Conservation (phyloP, 1,284 basidiomycete species). For the Trichosporon sp. region DNA sequence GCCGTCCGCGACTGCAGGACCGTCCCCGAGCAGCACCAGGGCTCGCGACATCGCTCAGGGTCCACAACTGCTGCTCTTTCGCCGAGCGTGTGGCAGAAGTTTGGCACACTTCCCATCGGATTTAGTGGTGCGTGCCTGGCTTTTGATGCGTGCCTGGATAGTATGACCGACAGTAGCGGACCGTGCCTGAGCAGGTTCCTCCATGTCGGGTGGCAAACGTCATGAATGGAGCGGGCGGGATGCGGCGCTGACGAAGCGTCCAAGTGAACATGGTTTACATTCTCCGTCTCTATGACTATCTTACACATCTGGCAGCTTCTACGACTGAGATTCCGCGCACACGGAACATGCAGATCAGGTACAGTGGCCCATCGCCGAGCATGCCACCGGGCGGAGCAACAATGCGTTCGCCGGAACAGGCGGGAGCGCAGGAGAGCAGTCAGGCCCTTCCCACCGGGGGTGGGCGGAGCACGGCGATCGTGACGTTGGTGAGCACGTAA, state of each 20-base stretch:
- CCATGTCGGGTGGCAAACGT: slow-evolving; percentile 13
- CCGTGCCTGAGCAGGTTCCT: not conserved
- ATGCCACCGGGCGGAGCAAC: slow-evolving; percentile 15
- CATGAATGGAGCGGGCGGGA: not conserved
- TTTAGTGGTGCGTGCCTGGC: not conserved
- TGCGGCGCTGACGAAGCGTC: slow-evolving; percentile 8
- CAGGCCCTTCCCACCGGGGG: not conserved
- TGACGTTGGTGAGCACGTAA: not conserved
- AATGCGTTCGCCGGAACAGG: not conserved
- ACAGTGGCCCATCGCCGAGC: slow-evolving; percentile 7
- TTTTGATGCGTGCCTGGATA: not conserved
- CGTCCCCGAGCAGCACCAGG: slow-evolving; percentile 3
- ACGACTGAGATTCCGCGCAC: not conserved
- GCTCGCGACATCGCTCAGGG: not conserved
- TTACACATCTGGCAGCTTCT: slow-evolving; percentile 13
- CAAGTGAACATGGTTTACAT: slow-evolving; percentile 9
- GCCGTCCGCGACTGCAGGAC: slow-evolving; percentile 7
- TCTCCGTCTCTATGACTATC: not conserved
- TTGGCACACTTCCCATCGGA: not conserved
- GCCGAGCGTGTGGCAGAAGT: slow-evolving; percentile 16
- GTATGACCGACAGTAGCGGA: not conserved
- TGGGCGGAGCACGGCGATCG: slow-evolving; percentile 16
- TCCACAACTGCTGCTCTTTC: not conserved
- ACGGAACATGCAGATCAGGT: slow-evolving; percentile 17
- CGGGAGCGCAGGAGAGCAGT: not conserved